phyloP scores from a whole-genome alignment of 371 early-diverging fungal species.

The Basidiobolus meristosporus region DNA sequence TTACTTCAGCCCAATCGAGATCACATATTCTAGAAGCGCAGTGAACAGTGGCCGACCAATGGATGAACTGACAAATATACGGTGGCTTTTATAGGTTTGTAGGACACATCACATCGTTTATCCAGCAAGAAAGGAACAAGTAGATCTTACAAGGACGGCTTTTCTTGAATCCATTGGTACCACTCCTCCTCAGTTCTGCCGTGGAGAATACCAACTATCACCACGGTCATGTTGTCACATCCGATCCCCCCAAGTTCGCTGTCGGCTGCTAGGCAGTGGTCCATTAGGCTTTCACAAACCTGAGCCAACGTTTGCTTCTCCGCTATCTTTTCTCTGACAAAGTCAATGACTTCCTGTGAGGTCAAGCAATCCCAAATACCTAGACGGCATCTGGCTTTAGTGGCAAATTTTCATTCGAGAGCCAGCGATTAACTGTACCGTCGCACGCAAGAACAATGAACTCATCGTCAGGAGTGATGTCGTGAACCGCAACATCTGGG shows the following conservation, averaged over 20 bases:
- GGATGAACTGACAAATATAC: too few relatives aligned
- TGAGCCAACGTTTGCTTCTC: constrained; percentile 25
- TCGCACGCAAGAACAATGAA: constrained; percentile 93
- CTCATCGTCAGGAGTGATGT: constrained; percentile 54
- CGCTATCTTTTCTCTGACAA: constrained; percentile 42
- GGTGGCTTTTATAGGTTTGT: too few relatives aligned
- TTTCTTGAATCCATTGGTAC: constrained; percentile 24
- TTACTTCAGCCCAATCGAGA: too few relatives aligned
- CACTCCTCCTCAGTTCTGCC: constrained; percentile 51
- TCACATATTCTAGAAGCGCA: too few relatives aligned
- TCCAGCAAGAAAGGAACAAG: too few relatives aligned
- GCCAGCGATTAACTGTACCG: constrained; percentile 22
- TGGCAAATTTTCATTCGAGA: neutral
- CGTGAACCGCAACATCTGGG: constrained; percentile 59
- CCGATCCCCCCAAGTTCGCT: constrained; percentile 76
- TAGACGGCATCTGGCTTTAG: constrained; percentile 7
- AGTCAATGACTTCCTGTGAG: constrained; percentile 72
- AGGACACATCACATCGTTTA: too few relatives aligned
- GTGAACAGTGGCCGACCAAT: too few relatives aligned
- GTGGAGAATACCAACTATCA: constrained; percentile 71
- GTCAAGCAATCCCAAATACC: constrained; percentile 94
- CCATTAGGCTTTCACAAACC: constrained; percentile 79
- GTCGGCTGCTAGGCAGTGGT: constrained; percentile 68
- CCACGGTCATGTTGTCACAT: constrained; percentile 95
- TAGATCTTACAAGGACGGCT: too few relatives aligned